Evolutionary conservation across 352 stramenopile genomes (phyloP), one percentile per base, ranked within the genome.

Genomic region (Phytophthora pluvialis): DNA sequence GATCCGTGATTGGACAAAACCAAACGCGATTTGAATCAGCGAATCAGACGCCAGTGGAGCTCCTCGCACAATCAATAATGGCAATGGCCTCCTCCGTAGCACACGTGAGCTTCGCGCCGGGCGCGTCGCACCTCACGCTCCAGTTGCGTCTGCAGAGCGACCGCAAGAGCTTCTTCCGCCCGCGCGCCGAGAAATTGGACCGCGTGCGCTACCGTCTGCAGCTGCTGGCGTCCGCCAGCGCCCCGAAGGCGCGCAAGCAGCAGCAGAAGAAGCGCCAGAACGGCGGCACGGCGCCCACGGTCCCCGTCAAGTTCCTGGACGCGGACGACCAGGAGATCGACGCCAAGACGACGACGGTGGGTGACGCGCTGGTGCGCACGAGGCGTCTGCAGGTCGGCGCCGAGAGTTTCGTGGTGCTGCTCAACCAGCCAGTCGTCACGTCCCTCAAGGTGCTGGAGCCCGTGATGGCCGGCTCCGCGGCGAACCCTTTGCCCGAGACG

Each of bases 121-220:
- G 70, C 16, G 76, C 86, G 8, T 60, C 80, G 50, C 83, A 90
- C 48, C 62, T 92, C 18, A 72, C 33, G 9, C 69, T 92, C 52
- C 75, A 79, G 40, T 33, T 92, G 40, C 56, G 60, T 35, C 70
- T 92, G 28, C 66, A 60, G 11, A 48, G 77, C 38, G 81, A 90
- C 49, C 71, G 46, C 54, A 86, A 85, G 66, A 83, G 65, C 2
- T 88, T 90, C 54, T 80, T 68, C 25, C 77, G 83, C 4, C 49
- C 62, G 1, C 58, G 61, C 5, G 31, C 33, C 11, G 83, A 92
- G 51, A 79, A 69, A 35, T 56, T 88, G 28, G 75, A 83, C 36
- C 88, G 86, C 46, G 55, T 92, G 16, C 78, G 80, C 49, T 65
- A 78, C 31, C 83, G 83, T n/a, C 48, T 92, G 49, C 75, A 89